A percentile compares a stretch with the other conserved stretches of the same genome.
Evolutionary conservation across 176 grass and related monocot genomes (phyloP).

Genomic region (Raddia distichophylla): DNA sequence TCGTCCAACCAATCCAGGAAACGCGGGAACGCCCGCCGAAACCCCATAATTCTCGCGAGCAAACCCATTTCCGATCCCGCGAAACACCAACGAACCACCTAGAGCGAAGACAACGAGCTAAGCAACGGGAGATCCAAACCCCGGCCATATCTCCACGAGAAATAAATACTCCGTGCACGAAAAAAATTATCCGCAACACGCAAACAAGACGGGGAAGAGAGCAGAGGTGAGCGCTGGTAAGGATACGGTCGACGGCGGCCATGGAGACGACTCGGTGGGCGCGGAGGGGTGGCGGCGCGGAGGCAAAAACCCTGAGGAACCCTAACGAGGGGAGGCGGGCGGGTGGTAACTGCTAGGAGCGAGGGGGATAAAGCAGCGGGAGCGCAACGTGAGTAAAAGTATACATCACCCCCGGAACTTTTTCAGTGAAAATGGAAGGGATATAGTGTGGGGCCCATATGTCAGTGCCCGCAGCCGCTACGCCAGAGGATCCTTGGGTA

Average conservation of each 20-base stretch:
- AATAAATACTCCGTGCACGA: background rate
- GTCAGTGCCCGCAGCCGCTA: too few relatives aligned
- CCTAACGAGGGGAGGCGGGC: constrained; percentile 23
- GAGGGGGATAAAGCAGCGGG: background rate
- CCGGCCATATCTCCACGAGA: background rate
- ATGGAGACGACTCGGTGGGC: constrained; percentile 44
- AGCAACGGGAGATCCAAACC: constrained; percentile 37
- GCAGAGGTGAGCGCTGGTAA: background rate
- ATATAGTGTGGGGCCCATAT: too few relatives aligned
- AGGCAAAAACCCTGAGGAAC: constrained; percentile 54
- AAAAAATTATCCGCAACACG: background rate
- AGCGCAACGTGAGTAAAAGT: constrained; percentile 25
- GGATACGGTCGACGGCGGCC: constrained; percentile 73
- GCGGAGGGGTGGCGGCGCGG: constrained; percentile 27
- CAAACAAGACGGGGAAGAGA: background rate
- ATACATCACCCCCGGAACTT: too few relatives aligned
- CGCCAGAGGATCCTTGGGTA: too few relatives aligned
- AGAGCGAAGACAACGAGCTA: background rate
- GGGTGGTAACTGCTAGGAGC: background rate
- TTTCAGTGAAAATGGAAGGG: too few relatives aligned
- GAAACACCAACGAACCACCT: background rate
- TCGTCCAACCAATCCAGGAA: background rate
- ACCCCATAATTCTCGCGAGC: background rate
- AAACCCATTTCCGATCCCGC: background rate
- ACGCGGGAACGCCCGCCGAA: background rate